These are phyloP conservation scores for Rhizodiscina lignyota DNA, from an alignment of 495 filamentous ascomycete genomes.

Conservation along the genomic window DNA sequence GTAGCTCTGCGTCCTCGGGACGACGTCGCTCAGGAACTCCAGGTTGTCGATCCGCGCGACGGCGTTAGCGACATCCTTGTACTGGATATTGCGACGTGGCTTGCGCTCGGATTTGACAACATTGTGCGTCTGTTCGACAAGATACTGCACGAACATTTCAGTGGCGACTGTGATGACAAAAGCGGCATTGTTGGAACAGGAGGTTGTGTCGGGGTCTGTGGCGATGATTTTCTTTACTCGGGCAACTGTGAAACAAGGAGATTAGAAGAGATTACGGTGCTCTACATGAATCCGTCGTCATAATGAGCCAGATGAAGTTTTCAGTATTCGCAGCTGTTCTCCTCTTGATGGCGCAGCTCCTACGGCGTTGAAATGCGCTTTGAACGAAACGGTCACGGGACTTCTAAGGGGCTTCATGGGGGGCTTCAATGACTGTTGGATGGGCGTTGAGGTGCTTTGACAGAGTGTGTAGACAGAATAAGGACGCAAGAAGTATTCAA, in stretches of 20 bases:
- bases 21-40: constrained; percentile 83
- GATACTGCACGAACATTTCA: constrained; percentile 91
- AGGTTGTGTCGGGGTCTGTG: constrained; percentile 65
- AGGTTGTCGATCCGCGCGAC: constrained; percentile 84
- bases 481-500: too few relatives aligned
- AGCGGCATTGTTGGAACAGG: constrained; percentile 84
- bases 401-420: too few relatives aligned
- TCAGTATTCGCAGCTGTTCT: too few relatives aligned
- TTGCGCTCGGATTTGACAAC: constrained; percentile 82
- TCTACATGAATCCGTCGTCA: too few relatives aligned
- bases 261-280: neutral
- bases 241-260: constrained; percentile 54
- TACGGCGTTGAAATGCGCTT: too few relatives aligned
- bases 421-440: too few relatives aligned
- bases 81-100: constrained; percentile 85
- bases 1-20: constrained; percentile 70
- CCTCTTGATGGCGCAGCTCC: too few relatives aligned
- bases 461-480: too few relatives aligned
- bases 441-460: too few relatives aligned
- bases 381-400: too few relatives aligned
- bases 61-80: constrained; percentile 82
- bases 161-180: constrained; percentile 88
- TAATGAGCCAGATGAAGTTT: too few relatives aligned
- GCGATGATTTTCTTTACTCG: constrained; percentile 87
- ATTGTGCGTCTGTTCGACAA: constrained; percentile 70